These are phyloP conservation scores for Fusarium nodosum DNA, from an alignment of 2,329 filamentous ascomycete species.

Conservation along the genomic window DNA sequence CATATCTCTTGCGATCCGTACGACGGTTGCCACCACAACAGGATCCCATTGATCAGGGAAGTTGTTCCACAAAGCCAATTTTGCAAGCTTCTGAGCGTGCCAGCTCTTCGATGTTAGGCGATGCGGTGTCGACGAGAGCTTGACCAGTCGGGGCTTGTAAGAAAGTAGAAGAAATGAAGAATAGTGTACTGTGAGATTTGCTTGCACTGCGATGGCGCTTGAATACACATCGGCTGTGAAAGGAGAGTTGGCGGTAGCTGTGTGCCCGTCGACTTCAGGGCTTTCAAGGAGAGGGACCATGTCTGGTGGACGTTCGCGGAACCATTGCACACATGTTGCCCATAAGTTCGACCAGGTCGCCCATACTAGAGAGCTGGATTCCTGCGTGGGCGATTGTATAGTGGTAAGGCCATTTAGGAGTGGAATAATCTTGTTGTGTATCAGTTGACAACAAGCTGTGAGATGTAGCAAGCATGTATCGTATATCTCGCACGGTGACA, in stretches of 20 bases:
- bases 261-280: slow-evolving; percentile 5
- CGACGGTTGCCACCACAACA: slow-evolving; percentile 47
- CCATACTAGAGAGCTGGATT: slow-evolving; percentile 16
- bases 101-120: slow-evolving; percentile 24
- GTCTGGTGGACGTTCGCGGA: slow-evolving; percentile 21
- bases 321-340: slow-evolving; percentile 24
- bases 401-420: slow-evolving; percentile 8
- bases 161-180: slow-evolving; percentile 18
- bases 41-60: slow-evolving; percentile 54
- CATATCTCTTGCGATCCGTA: slow-evolving; percentile 45
- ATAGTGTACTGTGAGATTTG: slow-evolving; percentile 17
- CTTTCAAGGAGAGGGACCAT: slow-evolving; percentile 22
- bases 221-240: slow-evolving; percentile 31
- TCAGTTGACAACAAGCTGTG: slow-evolving; percentile 14
- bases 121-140: slow-evolving; percentile 12
- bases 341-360: slow-evolving; percentile 25
- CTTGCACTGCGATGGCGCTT: slow-evolving; percentile 15
- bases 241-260: neutral
- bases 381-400: slow-evolving; percentile 18
- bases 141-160: slow-evolving; percentile 15
- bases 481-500: slow-evolving; percentile 1
- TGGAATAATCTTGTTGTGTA: slow-evolving; percentile 14
- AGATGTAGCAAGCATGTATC: slow-evolving; percentile 11
- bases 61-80: slow-evolving; percentile 49
- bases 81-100: slow-evolving; percentile 52